These are phyloP conservation scores for Histomonas meleagridis DNA, from an alignment of 208 protist species.

Conservation along the genomic window DNA sequence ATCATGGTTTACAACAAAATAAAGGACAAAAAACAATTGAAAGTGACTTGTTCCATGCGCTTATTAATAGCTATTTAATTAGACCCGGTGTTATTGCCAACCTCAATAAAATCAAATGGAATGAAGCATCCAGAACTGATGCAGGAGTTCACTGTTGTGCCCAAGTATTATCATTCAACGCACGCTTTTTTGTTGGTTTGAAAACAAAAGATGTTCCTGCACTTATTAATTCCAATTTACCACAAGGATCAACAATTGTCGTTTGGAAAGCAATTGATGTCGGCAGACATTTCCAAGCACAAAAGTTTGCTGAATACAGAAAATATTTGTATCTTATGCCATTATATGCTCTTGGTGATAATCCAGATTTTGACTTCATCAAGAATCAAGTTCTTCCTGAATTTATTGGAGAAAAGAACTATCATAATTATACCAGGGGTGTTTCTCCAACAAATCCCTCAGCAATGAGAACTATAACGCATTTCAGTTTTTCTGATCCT, in stretches of 20 bases:
- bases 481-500: neutral
- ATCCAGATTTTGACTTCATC: neutral
- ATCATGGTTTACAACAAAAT: slow-evolving; percentile 16
- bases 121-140: neutral
- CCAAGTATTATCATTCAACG: neutral
- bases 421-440: neutral
- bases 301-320: neutral
- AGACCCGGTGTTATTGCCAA: neutral
- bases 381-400: neutral
- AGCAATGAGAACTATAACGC: neutral
- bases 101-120: neutral
- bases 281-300: neutral
- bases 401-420: neutral
- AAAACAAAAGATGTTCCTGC: neutral
- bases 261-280: neutral
- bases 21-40: neutral
- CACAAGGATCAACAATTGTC: neutral
- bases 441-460: neutral
- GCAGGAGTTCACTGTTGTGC: neutral
- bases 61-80: neutral
- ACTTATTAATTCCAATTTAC: neutral
- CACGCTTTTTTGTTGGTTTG: neutral
- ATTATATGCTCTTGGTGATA: neutral
- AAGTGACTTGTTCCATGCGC: neutral
- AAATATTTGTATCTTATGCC: neutral